Evolutionary conservation across 176 grass and related monocot species (phyloP).

Genomic region (Secale cereale): DNA sequence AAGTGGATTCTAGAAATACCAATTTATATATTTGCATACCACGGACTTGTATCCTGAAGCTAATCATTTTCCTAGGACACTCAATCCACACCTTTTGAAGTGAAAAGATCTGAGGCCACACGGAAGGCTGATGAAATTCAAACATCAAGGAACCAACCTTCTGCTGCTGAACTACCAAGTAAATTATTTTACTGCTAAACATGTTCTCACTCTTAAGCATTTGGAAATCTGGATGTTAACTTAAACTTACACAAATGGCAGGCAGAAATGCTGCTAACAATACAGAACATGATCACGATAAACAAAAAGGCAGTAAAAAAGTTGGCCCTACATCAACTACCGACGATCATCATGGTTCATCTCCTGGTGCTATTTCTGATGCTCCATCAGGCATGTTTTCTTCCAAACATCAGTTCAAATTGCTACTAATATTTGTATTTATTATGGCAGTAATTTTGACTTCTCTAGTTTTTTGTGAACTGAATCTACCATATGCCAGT

Average conservation of each 20-base stretch:
- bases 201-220: neutral
- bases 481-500: neutral
- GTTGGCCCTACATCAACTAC: slow-evolving; percentile 13
- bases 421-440: neutral
- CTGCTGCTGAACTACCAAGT: slow-evolving; percentile 30
- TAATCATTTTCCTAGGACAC: slow-evolving; percentile 33
- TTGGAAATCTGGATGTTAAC: neutral
- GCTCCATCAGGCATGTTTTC: slow-evolving; percentile 31
- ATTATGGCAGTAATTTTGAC: neutral
- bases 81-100: slow-evolving; percentile 26
- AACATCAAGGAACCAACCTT: slow-evolving; percentile 31
- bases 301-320: slow-evolving; percentile 23
- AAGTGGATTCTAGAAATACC: slow-evolving; percentile 3
- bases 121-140: slow-evolving; percentile 27
- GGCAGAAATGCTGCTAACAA: slow-evolving; percentile 32
- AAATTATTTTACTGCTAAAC: neutral
- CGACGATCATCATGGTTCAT: slow-evolving; percentile 29
- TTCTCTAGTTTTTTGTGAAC: neutral
- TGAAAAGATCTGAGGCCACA: slow-evolving; percentile 28
- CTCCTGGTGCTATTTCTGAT: slow-evolving; percentile 26
- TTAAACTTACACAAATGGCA: slow-evolving; percentile 30
- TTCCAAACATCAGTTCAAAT: neutral
- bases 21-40: slow-evolving; percentile 1
- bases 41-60: neutral
- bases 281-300: slow-evolving; percentile 20